Conservation (phyloP, 305 asterid species). For the Rubia tinctorum region DNA sequence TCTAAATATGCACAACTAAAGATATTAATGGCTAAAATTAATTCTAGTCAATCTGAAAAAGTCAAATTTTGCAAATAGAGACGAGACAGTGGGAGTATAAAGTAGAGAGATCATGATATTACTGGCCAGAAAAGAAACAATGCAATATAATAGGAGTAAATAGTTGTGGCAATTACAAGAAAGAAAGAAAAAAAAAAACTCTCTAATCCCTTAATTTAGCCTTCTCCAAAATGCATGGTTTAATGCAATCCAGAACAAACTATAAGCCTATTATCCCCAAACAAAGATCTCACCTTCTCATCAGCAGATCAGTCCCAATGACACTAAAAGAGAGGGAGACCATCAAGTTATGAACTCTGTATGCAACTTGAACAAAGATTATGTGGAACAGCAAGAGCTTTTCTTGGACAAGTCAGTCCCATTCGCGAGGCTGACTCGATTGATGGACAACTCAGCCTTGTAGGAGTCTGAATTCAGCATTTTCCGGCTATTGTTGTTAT, state of each 20-base stretch:
- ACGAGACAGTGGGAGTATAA: too few relatives aligned
- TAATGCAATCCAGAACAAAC: not conserved
- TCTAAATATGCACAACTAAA: too few relatives aligned
- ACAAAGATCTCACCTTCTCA: conserved; percentile 2
- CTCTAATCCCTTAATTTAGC: not conserved
- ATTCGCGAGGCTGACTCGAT: conserved; percentile 49
- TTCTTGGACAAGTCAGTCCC: conserved; percentile 51
- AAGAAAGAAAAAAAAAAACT: not conserved
- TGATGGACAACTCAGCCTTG: conserved; percentile 54
- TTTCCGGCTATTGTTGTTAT: conserved; percentile 58
- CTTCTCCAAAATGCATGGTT: not conserved
- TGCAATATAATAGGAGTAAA: not conserved
- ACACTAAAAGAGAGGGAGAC: conserved; percentile 4
- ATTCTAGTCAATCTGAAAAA: too few relatives aligned
- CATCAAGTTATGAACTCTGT: not conserved
- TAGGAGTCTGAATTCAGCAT: conserved; percentile 65
- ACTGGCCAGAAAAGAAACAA: too few relatives aligned
- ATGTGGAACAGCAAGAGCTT: conserved; percentile 56
- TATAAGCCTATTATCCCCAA: not conserved
- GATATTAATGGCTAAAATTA: too few relatives aligned
- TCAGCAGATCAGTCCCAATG: not conserved
- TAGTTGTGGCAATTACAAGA: not conserved
- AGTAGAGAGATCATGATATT: too few relatives aligned
- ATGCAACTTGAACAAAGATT: conserved; percentile 5
- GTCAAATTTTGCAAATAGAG: too few relatives aligned